Evolutionary conservation across 345 rosid species (phyloP).

Genomic region (Erysimum cheiranthoides): DNA sequence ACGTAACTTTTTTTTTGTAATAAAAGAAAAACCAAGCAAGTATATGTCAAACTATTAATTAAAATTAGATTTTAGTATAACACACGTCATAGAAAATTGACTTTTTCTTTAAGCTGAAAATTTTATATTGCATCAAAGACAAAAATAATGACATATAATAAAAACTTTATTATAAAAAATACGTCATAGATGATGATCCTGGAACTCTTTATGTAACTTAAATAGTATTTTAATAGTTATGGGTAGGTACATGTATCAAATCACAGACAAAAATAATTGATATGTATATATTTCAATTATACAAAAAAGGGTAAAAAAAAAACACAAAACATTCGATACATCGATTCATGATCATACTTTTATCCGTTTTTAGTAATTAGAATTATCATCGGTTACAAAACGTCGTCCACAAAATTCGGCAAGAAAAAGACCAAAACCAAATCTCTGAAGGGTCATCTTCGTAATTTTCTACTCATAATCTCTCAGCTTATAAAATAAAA

Average conservation of each 20-base stretch:
- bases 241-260: too few relatives aligned
- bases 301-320: neutral
- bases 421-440: slow-evolving; percentile 26
- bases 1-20: neutral
- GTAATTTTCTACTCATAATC: neutral
- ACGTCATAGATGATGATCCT: too few relatives aligned
- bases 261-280: neutral
- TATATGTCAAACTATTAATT: slow-evolving; percentile 12
- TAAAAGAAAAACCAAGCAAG: neutral
- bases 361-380: neutral
- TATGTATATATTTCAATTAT: neutral
- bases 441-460: slow-evolving; percentile 23
- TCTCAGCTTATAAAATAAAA: too few relatives aligned
- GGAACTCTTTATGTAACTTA: too few relatives aligned
- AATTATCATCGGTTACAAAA: slow-evolving; percentile 8
- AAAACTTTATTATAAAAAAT: too few relatives aligned
- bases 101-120: too few relatives aligned
- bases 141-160: neutral
- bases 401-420: slow-evolving; percentile 35
- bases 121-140: neutral
- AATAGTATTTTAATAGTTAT: too few relatives aligned
- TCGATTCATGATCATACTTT: neutral
- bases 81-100: too few relatives aligned
- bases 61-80: neutral
- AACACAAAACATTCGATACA: neutral